phyloP scores from a whole-genome alignment of 495 filamentous ascomycete genomes.

The Stereocaulon alpinum region DNA sequence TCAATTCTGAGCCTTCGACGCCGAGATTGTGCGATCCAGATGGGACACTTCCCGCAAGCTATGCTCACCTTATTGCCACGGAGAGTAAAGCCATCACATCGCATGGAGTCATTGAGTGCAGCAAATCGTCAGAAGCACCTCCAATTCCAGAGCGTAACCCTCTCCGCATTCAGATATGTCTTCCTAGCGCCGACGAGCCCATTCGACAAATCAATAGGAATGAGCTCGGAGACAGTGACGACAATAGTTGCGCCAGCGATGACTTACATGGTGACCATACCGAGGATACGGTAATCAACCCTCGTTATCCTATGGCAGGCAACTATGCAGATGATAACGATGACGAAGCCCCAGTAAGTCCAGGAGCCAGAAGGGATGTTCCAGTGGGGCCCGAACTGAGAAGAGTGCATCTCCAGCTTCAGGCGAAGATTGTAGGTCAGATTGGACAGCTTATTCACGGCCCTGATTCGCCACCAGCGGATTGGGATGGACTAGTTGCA shows the following conservation, averaged over 20 bases:
- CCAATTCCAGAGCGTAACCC: too few species aligned
- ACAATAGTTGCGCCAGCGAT: neutral
- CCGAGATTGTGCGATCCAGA: neutral
- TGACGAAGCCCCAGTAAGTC: too few species aligned
- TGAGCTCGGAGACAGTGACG: neutral
- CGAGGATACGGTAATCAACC: neutral
- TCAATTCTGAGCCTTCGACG: neutral
- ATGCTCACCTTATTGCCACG: too few species aligned
- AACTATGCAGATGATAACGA: too few species aligned
- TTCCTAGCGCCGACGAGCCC: neutral
- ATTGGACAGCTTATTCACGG: neutral
- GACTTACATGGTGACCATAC: neutral
- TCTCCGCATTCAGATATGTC: neutral
- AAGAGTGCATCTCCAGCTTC: neutral
- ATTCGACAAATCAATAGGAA: neutral
- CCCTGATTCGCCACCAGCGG: neutral
- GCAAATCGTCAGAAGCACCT: too few species aligned
- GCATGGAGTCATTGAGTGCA: too few species aligned
- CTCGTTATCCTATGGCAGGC: too few species aligned
- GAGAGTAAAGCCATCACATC: too few species aligned
- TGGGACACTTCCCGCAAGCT: neutral
- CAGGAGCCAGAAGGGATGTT: neutral
- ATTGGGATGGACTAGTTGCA: too few species aligned
- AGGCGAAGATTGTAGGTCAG: constrained; percentile 1
- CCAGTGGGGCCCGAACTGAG: neutral